Evolutionary conservation across 352 stramenopile genomes (phyloP), one percentile per base, ranked within the genome.

Genomic region (Phytophthora sp.): DNA sequence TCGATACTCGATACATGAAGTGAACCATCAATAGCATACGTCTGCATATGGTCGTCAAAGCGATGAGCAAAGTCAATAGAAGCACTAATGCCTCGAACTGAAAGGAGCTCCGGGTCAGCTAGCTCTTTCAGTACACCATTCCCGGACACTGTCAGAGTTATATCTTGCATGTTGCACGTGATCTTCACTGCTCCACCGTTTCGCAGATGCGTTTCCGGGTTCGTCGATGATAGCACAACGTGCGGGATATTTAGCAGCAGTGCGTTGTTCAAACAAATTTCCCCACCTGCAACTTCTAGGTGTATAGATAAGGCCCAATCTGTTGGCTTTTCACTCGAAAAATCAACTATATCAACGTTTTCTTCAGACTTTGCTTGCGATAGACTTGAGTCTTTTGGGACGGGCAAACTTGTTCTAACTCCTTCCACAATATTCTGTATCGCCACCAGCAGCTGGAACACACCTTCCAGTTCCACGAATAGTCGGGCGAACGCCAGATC

Each of bases 181-280:
- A 77, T 20, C 6, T 63, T 62, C 13, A 72, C 17, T 23, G 28
- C 20, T 43, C 65, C 65, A 37, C 65, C 60, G n/a, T 59, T 26
- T 13, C 12, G 59, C 42, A 53, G 18, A 20, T 54, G 45, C n/a
- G 51, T 35, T 30, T 38, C 1, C 38, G 30, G 32, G 5, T 35
- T 31, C 30, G 31, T 20, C 17, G 69, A 71, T 26, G 55, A 61
- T 52, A 79, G 18, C 5, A 54, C 67, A 9, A 79, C 13, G 27
- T 58, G 11, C 10, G 62, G 46, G 17, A 79, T 28, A 1, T 39
- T 66, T 21, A 79, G 23, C 45, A 56, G 32, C 3, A 82, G 59
- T 32, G 70, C 42, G 13, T 74, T 52, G 20, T 79, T 82, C 32
- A 77, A 35, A 39, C 18, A 41, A 51, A 82, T 27, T 26, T 53